Base-by-base conservation (phyloP, 441 rosid species). In the Euphorbia celastroides region DNA sequence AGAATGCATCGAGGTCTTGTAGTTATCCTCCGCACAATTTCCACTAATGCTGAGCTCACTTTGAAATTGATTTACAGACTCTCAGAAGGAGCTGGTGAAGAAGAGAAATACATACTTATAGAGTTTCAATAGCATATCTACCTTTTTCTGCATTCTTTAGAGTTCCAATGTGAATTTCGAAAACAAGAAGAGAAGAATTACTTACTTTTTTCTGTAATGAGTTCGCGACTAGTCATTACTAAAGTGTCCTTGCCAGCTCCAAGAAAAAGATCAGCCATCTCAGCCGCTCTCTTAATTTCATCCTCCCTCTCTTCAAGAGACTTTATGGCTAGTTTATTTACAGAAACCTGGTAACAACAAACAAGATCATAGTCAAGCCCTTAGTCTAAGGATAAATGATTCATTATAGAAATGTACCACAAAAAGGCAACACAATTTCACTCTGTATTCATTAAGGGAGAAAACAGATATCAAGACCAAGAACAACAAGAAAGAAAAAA, bases 41-140 rank as follows among this genome's bases (percentile, higher is more conserved):
- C 97, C 72, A 93, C 99, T 70, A 93, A 75, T 5, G 97, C 97
- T 64, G 97, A 91, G 84, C 99, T 93, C 79, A 93, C 99, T 80
- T 82, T 88, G 82, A 84, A 89, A 82, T 93, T 93, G 78, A 91
- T 93, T 75, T 85, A 92, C 74, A 93, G 83, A 82, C 97, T 90
- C 82, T 93, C 99, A 48, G 85, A 82, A 80, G 97, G 81, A 75
- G 86, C 98, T 93, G 88, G 71, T 57, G 68, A 66, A 38, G 44
- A 66, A 46, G 67, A 65, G 56, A 41, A 51, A 30, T 14, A 27
- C 28, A 17, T 14, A 44, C 16, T 66, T 50, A 31, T 59, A 28
- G 25, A 19, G 17, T 64, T n/a, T 27, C 3, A 56, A 25, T 7
- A 31, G 28, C 20, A 22, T 2, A 22, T 54, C 5, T n/a, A 19